These are phyloP conservation scores for Penicillium lividum DNA, from an alignment of 495 filamentous ascomycete species.

Conservation along the genomic window DNA sequence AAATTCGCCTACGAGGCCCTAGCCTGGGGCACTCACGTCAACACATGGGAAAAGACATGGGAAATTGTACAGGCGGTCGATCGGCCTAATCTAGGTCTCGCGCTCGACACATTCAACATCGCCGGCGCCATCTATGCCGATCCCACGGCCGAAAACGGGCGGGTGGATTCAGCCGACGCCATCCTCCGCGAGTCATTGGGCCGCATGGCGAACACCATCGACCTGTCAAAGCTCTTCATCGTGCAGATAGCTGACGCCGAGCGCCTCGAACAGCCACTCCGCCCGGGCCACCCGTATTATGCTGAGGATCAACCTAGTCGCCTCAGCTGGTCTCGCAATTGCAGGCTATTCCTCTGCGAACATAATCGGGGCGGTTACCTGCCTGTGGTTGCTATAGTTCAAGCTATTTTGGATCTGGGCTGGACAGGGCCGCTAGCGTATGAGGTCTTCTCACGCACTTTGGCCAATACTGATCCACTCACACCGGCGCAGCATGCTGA, in stretches of 20 bases:
- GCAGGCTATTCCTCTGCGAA: constrained; percentile 69
- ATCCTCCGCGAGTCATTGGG: constrained; percentile 55
- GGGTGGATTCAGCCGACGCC: constrained; percentile 46
- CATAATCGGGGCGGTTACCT: constrained; percentile 65
- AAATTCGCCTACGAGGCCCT: constrained; percentile 69
- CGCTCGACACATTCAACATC: constrained; percentile 77
- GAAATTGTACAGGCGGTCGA: constrained; percentile 61
- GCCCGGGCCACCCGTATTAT: constrained; percentile 18
- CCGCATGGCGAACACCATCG: constrained; percentile 53
- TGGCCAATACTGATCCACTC: background rate
- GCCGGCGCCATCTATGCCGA: constrained; percentile 68
- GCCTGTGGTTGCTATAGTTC: constrained; percentile 33
- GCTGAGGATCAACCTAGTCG: constrained; percentile 15
- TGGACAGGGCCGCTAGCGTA: too few species aligned
- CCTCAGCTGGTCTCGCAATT: constrained; percentile 68
- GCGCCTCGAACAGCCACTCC: constrained; percentile 35
- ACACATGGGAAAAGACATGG: constrained; percentile 72
- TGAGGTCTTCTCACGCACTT: background rate
- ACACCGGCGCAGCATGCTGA: constrained; percentile 2
- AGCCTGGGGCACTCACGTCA: constrained; percentile 67
- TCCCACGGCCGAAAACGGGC: constrained; percentile 52
- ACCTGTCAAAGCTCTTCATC: constrained; percentile 64
- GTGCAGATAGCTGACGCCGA: constrained; percentile 75
- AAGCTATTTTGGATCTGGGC: too few species aligned
- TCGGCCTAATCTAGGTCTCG: constrained; percentile 69